Percentiles rank a stretch among this genome's conserved stretches.
These are phyloP conservation scores for Alternaria gansuensis DNA, from an alignment of 2,329 filamentous ascomycete species.

Conservation along the genomic window DNA sequence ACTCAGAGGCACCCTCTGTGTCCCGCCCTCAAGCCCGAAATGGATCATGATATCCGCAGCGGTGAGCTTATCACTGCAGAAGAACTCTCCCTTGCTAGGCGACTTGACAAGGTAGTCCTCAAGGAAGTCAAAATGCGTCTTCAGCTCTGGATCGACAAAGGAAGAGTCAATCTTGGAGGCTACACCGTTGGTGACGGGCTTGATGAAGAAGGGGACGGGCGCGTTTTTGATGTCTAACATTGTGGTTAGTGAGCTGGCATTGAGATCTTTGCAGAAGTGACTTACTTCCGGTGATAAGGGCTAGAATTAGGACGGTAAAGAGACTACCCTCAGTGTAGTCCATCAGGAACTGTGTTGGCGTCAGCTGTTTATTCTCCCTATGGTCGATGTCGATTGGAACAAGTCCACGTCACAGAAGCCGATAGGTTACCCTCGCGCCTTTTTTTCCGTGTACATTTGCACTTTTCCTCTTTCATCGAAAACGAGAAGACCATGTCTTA, in stretches of 20 bases:
- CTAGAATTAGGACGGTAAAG: slow-evolving; percentile 74
- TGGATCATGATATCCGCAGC: slow-evolving; percentile 64
- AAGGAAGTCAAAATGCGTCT: slow-evolving; percentile 61
- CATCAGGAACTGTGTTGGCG: slow-evolving; percentile 61
- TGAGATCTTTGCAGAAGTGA: background rate
- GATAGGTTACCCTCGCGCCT: background rate
- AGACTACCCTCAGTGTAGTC: slow-evolving; percentile 87
- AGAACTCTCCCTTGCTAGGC: slow-evolving; percentile 59
- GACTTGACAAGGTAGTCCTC: slow-evolving; percentile 60
- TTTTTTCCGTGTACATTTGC: background rate
- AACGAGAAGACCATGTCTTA: slow-evolving; percentile 21
- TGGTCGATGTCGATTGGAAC: background rate
- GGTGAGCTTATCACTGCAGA: slow-evolving; percentile 60
- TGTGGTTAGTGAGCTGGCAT: slow-evolving; percentile 9
- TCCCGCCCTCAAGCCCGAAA: slow-evolving; percentile 60
- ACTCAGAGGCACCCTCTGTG: slow-evolving; percentile 49
- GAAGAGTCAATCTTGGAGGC: slow-evolving; percentile 57
- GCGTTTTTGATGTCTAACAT: slow-evolving; percentile 55
- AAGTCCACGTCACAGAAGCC: background rate
- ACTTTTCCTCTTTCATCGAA: background rate
- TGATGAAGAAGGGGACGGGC: slow-evolving; percentile 73
- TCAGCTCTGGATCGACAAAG: slow-evolving; percentile 60
- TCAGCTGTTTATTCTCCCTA: slow-evolving; percentile 6
- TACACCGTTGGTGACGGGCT: slow-evolving; percentile 67
- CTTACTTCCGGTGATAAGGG: slow-evolving; percentile 64